Evolutionary conservation across 225 moss, liverwort and hornwort species (phyloP), one percentile per base, ranked within the genome.

Genomic region (Pseudoscleropodium purum): DNA sequence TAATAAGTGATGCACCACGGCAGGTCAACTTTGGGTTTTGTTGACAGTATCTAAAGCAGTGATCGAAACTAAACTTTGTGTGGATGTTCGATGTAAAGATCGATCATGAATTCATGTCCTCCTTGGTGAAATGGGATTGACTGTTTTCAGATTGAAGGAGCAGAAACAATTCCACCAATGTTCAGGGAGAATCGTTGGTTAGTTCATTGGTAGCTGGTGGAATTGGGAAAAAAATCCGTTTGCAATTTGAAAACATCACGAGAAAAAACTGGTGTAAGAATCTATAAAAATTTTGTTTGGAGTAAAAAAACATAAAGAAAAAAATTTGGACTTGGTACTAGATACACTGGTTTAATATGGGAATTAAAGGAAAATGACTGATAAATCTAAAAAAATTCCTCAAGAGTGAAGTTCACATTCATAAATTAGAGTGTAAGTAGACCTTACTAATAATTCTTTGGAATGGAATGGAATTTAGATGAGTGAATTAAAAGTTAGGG

Each of bases 161-260:
- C 33, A 43, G 8, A 60, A 85, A 59, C 31, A 85, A 73, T 43
- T 85, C 41, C 5, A 56, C 23, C 3, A 10, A 43, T 18, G 18
- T 45, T 30, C 2, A 1, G 3, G 45, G 10, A 43, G 15, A 29
- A 74, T 1, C 0, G 3, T 2, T 0, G 0, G 5, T 45, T 27
- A 74, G 45, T 45, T 45, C 18, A 30, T 30, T 45, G 74, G 45
- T 47, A 31, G 17, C 10, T 0, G 11, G 2, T 47, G 31, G 7
- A 75, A 18, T 31, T 31, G 11, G 7, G 12, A 12, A 4, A 4
- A 6, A 41, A 7, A 15, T 0, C 0, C 0, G 5, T 0, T 18
- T 49, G 49, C 12, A 31, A 19, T 75, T 49, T 33, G 7, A 75
- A 75, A 47, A 49, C 75, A 49, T 19, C 0, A 0, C 0, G 5